Evolutionary conservation across 331 rosid genomes (phyloP).

Genomic region (Acacia concinna): DNA sequence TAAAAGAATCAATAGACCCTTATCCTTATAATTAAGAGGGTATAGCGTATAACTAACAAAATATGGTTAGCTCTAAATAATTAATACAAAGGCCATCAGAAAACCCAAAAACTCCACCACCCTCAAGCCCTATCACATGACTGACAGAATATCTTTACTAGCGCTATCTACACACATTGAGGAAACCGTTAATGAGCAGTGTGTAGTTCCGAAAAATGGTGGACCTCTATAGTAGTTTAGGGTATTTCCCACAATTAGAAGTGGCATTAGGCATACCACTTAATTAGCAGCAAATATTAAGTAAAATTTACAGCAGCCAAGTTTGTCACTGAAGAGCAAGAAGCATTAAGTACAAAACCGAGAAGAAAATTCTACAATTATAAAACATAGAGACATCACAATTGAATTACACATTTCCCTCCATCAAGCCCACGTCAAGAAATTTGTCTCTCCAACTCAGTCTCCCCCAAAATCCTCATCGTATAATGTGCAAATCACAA

Average conservation of each 20-base stretch:
- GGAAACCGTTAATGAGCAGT: not conserved
- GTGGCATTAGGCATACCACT: constrained; percentile 33
- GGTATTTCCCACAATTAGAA: constrained; percentile 21
- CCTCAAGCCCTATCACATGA: not conserved
- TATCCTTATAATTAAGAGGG: no score
- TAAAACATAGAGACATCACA: constrained; percentile 48
- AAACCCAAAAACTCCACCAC: not conserved
- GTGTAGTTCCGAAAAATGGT: not conserved
- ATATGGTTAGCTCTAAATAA: not conserved
- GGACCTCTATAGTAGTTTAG: not conserved
- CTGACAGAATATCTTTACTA: not conserved
- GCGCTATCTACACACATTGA: not conserved
- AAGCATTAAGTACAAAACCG: constrained; percentile 40
- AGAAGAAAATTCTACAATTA: constrained; percentile 52
- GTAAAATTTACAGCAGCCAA: constrained; percentile 38
- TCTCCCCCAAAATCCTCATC: constrained; percentile 48
- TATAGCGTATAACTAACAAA: not conserved
- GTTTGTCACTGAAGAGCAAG: constrained; percentile 41
- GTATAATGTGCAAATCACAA: constrained; percentile 56
- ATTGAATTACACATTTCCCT: constrained; percentile 56
- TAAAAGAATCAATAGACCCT: no score
- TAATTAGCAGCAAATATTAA: constrained; percentile 29
- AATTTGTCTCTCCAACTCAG: constrained; percentile 39
- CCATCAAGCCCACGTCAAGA: constrained; percentile 49
- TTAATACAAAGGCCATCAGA: not conserved